Evolutionary conservation across 441 rosid species (phyloP), one percentile per base, ranked within the genome.

Genomic region (Bruguiera hainesii): DNA sequence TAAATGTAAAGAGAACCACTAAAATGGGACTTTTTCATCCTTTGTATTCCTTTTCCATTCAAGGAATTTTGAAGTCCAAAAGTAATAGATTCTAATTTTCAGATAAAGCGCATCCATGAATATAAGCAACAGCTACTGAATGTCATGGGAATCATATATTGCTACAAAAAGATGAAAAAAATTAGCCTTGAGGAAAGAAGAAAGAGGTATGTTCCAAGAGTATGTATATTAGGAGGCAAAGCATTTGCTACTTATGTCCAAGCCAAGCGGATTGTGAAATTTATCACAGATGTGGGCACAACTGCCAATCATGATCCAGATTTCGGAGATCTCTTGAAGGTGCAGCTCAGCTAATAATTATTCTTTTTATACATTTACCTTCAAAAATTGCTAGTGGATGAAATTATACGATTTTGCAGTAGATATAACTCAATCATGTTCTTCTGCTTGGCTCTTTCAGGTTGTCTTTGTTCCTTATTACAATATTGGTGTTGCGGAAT

Each of bases 151-250:
- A 87, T 94, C 42, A 94, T 89, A 56, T 83, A 86, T 69, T 94
- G 97, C 39, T 94, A 91, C 91, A 91, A 91, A 84, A 78, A 82
- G 84, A 91, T 94, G 98, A 91, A 94, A 75, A 97, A 90, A 81
- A 85, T 87, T 93, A 87, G 70, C 78, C 79, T 83, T 19, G 77
- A 61, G 19, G 94, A 91, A 76, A 88, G 97, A 76, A 80, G 73
- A 68, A 73, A 76, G 30, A 81, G 75, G 60, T 94, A 73, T 71
- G 94, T 76, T 51, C 97, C 99, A 3, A 85, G 99, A 79, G 97
- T 91, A 70, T 94, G 99, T 77, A 89, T 94, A 78, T 91, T 94
- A 77, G 99, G 97, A 11, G 99, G 99, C 11, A 94, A 94, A 78
- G 99, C 99, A 60, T 91, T 94, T 63, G 82, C 98, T 49, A 94